Conservation (phyloP, 352 stramenopile genomes). For the Phytophthora rubi region DNA sequence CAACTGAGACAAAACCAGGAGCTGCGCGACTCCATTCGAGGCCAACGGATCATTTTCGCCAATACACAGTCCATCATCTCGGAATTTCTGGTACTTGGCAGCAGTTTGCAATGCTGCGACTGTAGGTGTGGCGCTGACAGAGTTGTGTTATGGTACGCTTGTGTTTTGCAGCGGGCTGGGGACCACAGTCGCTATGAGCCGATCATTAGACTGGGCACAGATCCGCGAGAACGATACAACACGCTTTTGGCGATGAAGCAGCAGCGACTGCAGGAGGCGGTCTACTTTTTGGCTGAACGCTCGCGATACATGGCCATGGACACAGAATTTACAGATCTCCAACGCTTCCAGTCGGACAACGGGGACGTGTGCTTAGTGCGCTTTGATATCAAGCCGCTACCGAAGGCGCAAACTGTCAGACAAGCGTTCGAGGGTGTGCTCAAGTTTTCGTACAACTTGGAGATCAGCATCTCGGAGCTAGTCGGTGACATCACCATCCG, state of each 20-base stretch:
- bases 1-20: slow-evolving; percentile 34
- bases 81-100: slow-evolving; percentile 40
- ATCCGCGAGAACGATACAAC: slow-evolving; percentile 37
- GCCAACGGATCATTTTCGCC: slow-evolving; percentile 45
- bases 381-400: slow-evolving; percentile 60
- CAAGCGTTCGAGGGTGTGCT: slow-evolving; percentile 53
- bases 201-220: slow-evolving; percentile 41
- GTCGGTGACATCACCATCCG: slow-evolving; percentile 52
- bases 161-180: slow-evolving; percentile 28
- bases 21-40: slow-evolving; percentile 41
- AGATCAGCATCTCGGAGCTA: slow-evolving; percentile 48
- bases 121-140: slow-evolving; percentile 1
- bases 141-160: not conserved
- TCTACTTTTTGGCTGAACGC: slow-evolving; percentile 45
- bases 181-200: slow-evolving; percentile 42
- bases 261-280: slow-evolving; percentile 45
- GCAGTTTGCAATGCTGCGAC: not conserved
- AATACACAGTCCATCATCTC: slow-evolving; percentile 43
- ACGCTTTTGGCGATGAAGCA: slow-evolving; percentile 46
- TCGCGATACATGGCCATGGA: slow-evolving; percentile 42
- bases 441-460: slow-evolving; percentile 55
- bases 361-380: slow-evolving; percentile 41
- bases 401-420: slow-evolving; percentile 30
- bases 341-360: slow-evolving; percentile 47
- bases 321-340: slow-evolving; percentile 44